Evolutionary conservation across 164 flowering plant genomes (phyloP).

Genomic region (Chimonanthus praecox): DNA sequence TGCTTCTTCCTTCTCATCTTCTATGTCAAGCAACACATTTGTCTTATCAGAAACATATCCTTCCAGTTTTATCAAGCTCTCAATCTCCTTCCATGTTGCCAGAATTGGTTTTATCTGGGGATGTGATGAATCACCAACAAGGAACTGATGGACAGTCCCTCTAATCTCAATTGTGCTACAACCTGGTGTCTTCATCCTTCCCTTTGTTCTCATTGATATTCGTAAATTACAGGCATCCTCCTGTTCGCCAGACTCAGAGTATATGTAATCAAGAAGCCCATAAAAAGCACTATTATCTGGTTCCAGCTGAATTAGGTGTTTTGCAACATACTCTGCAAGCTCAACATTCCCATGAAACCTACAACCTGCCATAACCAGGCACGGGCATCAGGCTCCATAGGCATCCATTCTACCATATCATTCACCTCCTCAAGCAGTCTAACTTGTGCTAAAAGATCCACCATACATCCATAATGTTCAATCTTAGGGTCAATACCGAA

Average conservation of each 20-base stretch:
- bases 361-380: constrained; percentile 39
- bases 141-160: constrained; percentile 25
- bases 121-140: constrained; percentile 27
- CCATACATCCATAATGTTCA: constrained; percentile 47
- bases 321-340: constrained; percentile 6
- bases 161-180: constrained; percentile 37
- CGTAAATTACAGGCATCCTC: constrained; percentile 23
- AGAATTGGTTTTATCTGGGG: constrained; percentile 21
- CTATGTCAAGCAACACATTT: constrained; percentile 15
- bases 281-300: constrained; percentile 16
- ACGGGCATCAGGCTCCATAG: constrained; percentile 31
- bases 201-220: constrained; percentile 15
- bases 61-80: constrained; percentile 18
- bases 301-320: too few species aligned
- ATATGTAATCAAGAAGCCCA: constrained; percentile 26
- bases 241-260: constrained; percentile 21
- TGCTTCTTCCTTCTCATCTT: constrained; percentile 35
- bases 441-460: constrained; percentile 35
- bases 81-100: constrained; percentile 25
- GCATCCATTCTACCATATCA: constrained; percentile 24
- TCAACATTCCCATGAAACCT: constrained; percentile 23
- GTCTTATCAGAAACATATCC: constrained; percentile 28
- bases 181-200: constrained; percentile 34
- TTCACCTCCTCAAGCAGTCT: constrained; percentile 30
- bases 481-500: constrained; percentile 23